A percentile compares a stretch with the other conserved stretches of the same genome.
Conservation (phyloP, 2,329 filamentous ascomycete species). For the Beauveria pseudobassiana region DNA sequence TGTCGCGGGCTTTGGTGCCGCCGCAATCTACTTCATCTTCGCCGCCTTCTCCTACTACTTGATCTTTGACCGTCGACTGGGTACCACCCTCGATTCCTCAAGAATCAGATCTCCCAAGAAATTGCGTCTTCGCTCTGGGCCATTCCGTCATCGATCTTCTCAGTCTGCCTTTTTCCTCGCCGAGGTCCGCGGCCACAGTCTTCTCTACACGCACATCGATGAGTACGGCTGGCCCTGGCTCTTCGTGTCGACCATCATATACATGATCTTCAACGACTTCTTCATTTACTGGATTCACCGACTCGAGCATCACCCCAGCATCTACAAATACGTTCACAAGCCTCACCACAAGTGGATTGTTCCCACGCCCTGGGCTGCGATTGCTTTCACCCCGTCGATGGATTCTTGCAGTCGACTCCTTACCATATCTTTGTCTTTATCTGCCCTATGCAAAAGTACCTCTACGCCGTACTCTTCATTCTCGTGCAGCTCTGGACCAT, state of each 20-base stretch:
- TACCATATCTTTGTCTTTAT: constrained; percentile 39
- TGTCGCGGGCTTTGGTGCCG: constrained; percentile 31
- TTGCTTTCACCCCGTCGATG: constrained; percentile 41
- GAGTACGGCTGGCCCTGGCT: constrained; percentile 36
- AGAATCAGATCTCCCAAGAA: constrained; percentile 39
- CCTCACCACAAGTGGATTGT: constrained; percentile 44
- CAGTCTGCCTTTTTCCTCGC: constrained; percentile 37
- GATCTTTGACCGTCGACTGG: constrained; percentile 43
- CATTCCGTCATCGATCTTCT: constrained; percentile 36
- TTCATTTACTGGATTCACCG: constrained; percentile 42
- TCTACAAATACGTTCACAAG: constrained; percentile 42
- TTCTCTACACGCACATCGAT: constrained; percentile 31
- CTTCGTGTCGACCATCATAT: constrained; percentile 29
- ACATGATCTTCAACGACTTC: constrained; percentile 39
- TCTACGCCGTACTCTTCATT: constrained; percentile 36
- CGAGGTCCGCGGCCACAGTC: constrained; percentile 39
- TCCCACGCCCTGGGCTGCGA: constrained; percentile 38
- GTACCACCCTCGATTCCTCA: constrained; percentile 39
- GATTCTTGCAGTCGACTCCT: constrained; percentile 37
- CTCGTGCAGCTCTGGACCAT: constrained; percentile 42
- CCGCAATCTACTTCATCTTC: constrained; percentile 54
- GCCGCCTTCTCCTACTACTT: constrained; percentile 66
- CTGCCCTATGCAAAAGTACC: constrained; percentile 37
- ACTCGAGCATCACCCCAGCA: constrained; percentile 35
- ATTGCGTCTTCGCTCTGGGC: constrained; percentile 35